Conservation (phyloP, 768 basidiomycete genomes). For the Leccinellum rugosiceps region DNA sequence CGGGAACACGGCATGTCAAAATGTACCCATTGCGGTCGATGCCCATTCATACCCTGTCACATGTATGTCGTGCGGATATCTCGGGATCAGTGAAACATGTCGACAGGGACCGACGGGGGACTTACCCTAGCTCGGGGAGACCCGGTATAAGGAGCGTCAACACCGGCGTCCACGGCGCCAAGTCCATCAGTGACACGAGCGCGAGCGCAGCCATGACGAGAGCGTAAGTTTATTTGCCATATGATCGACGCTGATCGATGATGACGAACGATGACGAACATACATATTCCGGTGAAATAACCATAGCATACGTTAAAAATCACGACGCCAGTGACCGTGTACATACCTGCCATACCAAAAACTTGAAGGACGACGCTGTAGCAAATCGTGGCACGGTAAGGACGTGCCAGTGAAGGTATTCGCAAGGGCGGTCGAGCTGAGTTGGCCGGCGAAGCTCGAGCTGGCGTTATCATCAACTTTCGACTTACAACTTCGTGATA, state of each 20-base stretch:
- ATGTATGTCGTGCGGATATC: not conserved
- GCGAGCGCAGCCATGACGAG: not conserved
- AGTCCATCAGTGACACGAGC: constrained; percentile 22
- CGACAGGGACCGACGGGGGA: not conserved
- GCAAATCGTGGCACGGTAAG: too few relatives aligned
- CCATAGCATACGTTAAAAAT: constrained; percentile 33
- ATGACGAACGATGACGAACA: too few relatives aligned
- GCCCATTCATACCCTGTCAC: constrained; percentile 40
- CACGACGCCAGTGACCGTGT: constrained; percentile 37
- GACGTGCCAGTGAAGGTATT: constrained; percentile 31
- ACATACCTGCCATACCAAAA: constrained; percentile 34
- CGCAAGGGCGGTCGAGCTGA: constrained; percentile 44
- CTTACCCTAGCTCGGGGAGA: constrained; percentile 50
- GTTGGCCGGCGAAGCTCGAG: constrained; percentile 52
- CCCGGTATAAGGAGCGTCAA: constrained; percentile 42
- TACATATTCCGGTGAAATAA: too few relatives aligned
- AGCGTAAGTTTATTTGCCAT: too few relatives aligned
- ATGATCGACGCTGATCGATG: too few relatives aligned
- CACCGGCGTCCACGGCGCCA: constrained; percentile 41
- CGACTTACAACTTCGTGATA: not conserved
- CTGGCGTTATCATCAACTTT: constrained; percentile 57
- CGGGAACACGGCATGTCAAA: not conserved
- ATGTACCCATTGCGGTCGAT: constrained; percentile 41
- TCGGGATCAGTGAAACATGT: not conserved
- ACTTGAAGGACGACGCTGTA: constrained; percentile 39